These are phyloP conservation scores for Rutstroemia sp. DNA, from an alignment of 2,329 filamentous ascomycete genomes.

Conservation along the genomic window DNA sequence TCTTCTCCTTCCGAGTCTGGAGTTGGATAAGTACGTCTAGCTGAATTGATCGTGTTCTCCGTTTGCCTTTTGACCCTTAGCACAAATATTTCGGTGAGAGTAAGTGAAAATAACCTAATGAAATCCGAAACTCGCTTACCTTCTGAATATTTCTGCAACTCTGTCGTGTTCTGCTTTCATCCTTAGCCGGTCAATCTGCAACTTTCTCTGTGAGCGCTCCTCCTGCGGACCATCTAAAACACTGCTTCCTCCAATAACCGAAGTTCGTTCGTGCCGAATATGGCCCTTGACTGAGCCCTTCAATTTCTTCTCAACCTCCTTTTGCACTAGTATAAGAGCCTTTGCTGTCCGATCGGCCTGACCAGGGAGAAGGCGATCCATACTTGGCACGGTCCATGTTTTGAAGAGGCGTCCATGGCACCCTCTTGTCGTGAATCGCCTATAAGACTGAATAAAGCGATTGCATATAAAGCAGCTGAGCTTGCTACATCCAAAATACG, in stretches of 20 bases:
- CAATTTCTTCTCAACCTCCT: background rate
- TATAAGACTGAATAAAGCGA: slow-evolving; percentile 3
- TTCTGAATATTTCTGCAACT: background rate
- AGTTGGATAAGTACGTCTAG: background rate
- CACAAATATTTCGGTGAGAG: too few relatives aligned
- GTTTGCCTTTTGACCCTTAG: too few relatives aligned
- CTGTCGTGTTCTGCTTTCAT: background rate
- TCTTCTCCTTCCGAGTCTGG: background rate
- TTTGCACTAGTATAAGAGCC: background rate
- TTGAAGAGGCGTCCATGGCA: slow-evolving; percentile 9
- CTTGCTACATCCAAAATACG: slow-evolving; percentile 12
- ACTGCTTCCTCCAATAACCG: background rate
- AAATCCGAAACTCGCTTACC: background rate
- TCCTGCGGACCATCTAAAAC: background rate
- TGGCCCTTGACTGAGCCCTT: background rate
- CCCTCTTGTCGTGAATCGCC: slow-evolving; percentile 7
- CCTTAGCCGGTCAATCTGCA: background rate
- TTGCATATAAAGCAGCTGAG: slow-evolving; percentile 10
- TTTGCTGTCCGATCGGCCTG: background rate
- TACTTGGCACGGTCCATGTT: background rate
- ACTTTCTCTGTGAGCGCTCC: background rate
- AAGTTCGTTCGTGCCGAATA: background rate
- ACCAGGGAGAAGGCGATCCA: background rate
- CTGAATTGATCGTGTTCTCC: too few relatives aligned
- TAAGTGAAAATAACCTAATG: too few relatives aligned